Evolutionary conservation across 2,329 filamentous ascomycete genomes (phyloP).

Genomic region (Teratosphaeria destructans): DNA sequence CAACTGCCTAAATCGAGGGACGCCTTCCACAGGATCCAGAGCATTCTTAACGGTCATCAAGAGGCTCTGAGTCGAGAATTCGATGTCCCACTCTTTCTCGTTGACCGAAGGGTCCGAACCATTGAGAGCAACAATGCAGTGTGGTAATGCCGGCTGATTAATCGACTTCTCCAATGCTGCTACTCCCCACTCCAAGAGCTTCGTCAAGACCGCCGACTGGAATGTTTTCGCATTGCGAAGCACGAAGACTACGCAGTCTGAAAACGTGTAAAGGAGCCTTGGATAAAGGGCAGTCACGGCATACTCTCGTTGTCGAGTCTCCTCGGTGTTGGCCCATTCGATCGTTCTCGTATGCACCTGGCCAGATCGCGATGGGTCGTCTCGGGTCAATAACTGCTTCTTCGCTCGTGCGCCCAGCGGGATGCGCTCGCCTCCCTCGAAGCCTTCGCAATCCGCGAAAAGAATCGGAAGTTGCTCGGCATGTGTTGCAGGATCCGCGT

Average conservation of each 20-base stretch:
- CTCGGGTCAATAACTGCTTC: not conserved
- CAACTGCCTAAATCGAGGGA: constrained; percentile 27
- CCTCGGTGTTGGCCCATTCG: constrained; percentile 23
- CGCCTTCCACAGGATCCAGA: constrained; percentile 22
- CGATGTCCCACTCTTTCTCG: constrained; percentile 25
- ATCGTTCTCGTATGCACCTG: constrained; percentile 19
- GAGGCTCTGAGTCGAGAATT: constrained; percentile 24
- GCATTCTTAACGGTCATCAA: constrained; percentile 22
- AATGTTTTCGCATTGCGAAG: constrained; percentile 30
- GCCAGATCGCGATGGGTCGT: constrained; percentile 2
- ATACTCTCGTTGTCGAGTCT: constrained; percentile 26
- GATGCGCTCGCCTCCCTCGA: constrained; percentile 38
- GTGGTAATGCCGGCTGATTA: constrained; percentile 46
- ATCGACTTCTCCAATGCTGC: constrained; percentile 43
- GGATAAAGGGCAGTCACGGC: constrained; percentile 32
- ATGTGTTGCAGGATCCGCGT: constrained; percentile 37
- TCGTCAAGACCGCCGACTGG: constrained; percentile 24
- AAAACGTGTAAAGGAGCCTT: constrained; percentile 34
- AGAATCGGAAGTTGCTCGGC: constrained; percentile 33
- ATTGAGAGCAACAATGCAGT: constrained; percentile 43
- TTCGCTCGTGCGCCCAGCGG: constrained; percentile 24
- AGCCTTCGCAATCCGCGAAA: constrained; percentile 44
- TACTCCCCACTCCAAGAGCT: constrained; percentile 41
- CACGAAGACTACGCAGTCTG: constrained; percentile 35
- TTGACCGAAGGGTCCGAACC: constrained; percentile 23